phyloP scores from a whole-genome alignment of 2,329 filamentous ascomycete species.

The Trichoderma lentiforme region DNA sequence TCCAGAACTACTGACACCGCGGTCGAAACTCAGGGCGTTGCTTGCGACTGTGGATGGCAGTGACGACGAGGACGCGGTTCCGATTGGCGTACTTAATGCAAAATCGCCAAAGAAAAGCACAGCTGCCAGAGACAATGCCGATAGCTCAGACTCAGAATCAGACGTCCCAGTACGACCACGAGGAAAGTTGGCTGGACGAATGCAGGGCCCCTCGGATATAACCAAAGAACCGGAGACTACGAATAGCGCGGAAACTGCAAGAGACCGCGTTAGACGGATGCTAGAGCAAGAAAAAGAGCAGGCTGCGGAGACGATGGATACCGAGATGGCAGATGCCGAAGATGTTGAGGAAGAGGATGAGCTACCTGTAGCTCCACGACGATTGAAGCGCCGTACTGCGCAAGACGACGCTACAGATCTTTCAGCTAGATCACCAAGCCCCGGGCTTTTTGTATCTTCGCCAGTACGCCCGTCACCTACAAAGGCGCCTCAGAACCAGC shows the following conservation, averaged over 20 bases:
- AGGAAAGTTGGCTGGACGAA: constrained; percentile 62
- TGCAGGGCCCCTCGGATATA: constrained; percentile 44
- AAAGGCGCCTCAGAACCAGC: constrained; percentile 31
- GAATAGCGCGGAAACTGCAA: constrained; percentile 29
- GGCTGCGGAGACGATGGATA: constrained; percentile 25
- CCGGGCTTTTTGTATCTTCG: constrained; percentile 57
- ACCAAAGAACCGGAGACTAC: constrained; percentile 21
- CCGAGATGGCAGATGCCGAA: constrained; percentile 31
- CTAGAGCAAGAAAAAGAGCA: constrained; percentile 32
- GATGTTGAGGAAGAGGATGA: constrained; percentile 41
- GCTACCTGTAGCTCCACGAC: constrained; percentile 40
- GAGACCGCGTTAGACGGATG: constrained; percentile 44
- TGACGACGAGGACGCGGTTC: constrained; percentile 42
- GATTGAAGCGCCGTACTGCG: constrained; percentile 36
- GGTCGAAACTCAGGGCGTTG: constrained; percentile 54
- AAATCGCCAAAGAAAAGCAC: constrained; percentile 2
- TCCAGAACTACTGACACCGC: constrained; percentile 46
- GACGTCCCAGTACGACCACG: constrained; percentile 48
- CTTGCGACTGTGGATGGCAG: constrained; percentile 49
- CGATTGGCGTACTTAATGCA: constrained; percentile 18
- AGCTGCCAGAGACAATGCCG: constrained; percentile 26
- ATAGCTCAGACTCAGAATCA: constrained; percentile 46
- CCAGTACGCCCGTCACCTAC: constrained; percentile 38
- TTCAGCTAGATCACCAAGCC: constrained; percentile 31
- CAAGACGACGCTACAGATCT: constrained; percentile 27